Conservation (phyloP, 2,329 filamentous ascomycete species). For the Torrubiella hemipterigena region DNA sequence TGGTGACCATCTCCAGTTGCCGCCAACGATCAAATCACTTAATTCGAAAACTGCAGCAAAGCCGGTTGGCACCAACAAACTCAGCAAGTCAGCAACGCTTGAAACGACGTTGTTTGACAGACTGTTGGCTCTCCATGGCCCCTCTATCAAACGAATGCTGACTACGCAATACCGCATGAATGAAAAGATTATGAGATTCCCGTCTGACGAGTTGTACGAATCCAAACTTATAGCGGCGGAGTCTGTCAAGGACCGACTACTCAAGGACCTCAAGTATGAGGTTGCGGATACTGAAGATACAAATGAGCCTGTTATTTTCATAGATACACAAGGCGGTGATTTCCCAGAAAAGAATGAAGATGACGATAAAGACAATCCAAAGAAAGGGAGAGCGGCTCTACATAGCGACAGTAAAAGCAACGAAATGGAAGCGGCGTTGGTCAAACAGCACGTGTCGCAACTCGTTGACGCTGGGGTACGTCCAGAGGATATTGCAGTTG, state of each 20-base stretch:
- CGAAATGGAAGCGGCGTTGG: constrained; percentile 75
- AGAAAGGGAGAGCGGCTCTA: constrained; percentile 32
- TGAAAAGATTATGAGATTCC: constrained; percentile 87
- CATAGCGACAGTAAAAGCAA: constrained; percentile 70
- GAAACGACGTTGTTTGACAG: constrained; percentile 92
- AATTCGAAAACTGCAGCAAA: constrained; percentile 36
- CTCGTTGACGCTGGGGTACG: constrained; percentile 71
- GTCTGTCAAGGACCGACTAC: constrained; percentile 59
- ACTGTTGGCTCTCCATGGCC: constrained; percentile 68
- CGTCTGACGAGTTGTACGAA: constrained; percentile 80
- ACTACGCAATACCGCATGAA: constrained; percentile 99
- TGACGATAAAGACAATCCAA: constrained; percentile 38
- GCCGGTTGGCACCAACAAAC: too few relatives aligned
- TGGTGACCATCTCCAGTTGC: constrained; percentile 87
- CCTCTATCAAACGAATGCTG: constrained; percentile 81
- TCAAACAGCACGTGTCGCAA: constrained; percentile 62
- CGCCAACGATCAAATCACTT: constrained; percentile 83
- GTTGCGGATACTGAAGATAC: constrained; percentile 79
- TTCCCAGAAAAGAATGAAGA: constrained; percentile 77
- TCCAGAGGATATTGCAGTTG: constrained; percentile 77
- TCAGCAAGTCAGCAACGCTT: constrained; percentile 52
- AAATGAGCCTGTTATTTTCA: constrained; percentile 77
- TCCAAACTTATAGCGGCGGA: constrained; percentile 71
- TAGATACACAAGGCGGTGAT: constrained; percentile 90
- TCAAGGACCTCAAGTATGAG: constrained; percentile 67